Evolutionary conservation across 441 rosid genomes (phyloP), one percentile per base, ranked within the genome.

Genomic region (Syzygium malaccense): DNA sequence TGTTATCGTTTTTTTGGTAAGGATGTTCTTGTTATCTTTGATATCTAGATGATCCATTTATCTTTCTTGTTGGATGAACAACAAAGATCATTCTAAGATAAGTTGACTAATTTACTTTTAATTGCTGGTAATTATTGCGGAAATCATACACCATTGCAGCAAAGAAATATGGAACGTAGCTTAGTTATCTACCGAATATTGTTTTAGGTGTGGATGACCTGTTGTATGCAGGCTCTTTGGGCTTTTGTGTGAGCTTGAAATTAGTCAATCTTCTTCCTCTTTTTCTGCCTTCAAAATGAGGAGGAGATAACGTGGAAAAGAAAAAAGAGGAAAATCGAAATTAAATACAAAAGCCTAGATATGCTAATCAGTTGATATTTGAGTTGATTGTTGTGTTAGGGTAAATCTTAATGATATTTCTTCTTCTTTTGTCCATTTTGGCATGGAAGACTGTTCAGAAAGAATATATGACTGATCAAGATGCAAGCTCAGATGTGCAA

Each of bases 401-500:
- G 83, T 75, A 37, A 37, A 75, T 75, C 78, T 14, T 56, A 12
- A 87, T 79, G 17, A 4, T 55, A 9, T 25, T 33, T 53, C 18
- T 30, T 66, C 33, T 55, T 32, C 71, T 58, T 86, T 85, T 85
- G 90, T 57, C 83, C 90, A 79, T 91, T 86, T 80, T 89, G 58
- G 56, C 41, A 87, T 57, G 90, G 88, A 89, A 91, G 94, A 91
- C 55, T 89, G 86, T 54, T 78, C 89, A 92, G 89, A 87, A 90
- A 58, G 85, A 85, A 84, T 49, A 71, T 86, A 85, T 87, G 57
- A 57, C 89, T 85, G 88, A 90, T 91, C 91, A 80, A 91, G 93
- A 90, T n/a, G 88, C 93, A 91, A 88, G 91, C 86, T 87, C 89
- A 86, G 92, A 90, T 90, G 92, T 92, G 86, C 86, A 91, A 89